These are phyloP conservation scores for Picea glauca DNA, from an alignment of 75 land plant species.

Conservation along the genomic window DNA sequence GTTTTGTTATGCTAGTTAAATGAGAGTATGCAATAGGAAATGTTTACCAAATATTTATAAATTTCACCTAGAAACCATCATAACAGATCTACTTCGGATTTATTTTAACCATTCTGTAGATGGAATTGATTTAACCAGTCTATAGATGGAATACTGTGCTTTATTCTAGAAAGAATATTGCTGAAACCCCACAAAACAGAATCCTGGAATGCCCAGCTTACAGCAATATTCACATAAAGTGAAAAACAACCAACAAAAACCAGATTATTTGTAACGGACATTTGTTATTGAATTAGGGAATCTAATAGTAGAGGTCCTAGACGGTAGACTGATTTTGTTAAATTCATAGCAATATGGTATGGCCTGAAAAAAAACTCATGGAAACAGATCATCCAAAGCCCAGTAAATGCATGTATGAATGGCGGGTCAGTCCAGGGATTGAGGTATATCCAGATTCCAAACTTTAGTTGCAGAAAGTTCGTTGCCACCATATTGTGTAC, in stretches of 20 bases:
- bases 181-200: neutral
- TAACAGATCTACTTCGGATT: no score
- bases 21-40: no score
- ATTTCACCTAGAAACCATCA: no score
- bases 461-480: neutral
- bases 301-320: neutral
- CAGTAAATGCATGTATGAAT: neutral
- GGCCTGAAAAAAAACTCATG: neutral
- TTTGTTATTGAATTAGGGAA: neutral
- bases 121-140: no score
- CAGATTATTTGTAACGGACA: neutral
- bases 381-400: neutral
- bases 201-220: neutral
- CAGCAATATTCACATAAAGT: neutral
- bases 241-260: neutral
- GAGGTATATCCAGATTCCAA: no score
- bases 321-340: neutral
- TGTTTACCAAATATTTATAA: no score
- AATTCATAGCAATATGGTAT: neutral
- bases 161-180: neutral
- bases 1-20: no score
- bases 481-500: neutral
- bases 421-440: neutral
- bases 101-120: no score
- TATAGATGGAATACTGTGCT: no score